Base-by-base conservation (phyloP, 1,139 yeast genomes). In the Candida pseudocylindracea region DNA sequence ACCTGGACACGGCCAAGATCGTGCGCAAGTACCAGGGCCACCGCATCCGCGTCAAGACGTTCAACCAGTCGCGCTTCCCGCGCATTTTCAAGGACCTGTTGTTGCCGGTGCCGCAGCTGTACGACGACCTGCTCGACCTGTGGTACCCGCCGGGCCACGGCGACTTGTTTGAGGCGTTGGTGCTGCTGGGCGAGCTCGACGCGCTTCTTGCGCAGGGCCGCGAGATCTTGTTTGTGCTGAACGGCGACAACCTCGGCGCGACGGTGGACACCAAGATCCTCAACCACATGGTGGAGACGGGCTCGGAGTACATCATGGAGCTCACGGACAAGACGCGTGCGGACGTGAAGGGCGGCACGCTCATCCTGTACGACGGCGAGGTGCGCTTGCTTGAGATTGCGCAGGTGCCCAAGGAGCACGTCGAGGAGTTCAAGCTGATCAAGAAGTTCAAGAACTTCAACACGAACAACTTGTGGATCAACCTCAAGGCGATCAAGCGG, bases 101-200 rank as follows among this genome's bases (percentile, higher is more conserved):
- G 44, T 67, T 88, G 50, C 98, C 98, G 28, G 95, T 88, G 30
- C 96, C 98, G 37, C 68, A 78, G 42, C 51, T 66, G 31, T 67
- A 55, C 41, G 72, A 76, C 38, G 94, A 83, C 49, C 62, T 68
- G 30, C 65, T 78, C 46, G 92, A 80, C 48, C 57, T 72, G 33
- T 88, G 98, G 98, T 91, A 88, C 54, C 98, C 98, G 34, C 98
- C 98, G 24, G 98, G 98, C 34, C 98, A 88, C 55, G 98, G 98
- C 57, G 98, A 88, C 56, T 63, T 88, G 55, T 88, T 85, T 46
- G 98, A 88, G 60, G 63, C 92, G 26, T 63, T 88, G 50, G 74
- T 79, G 39, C 72, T 80, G 39, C 74, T 93, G 12, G 98, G 98
- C 38, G 88, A 88, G 50, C 67, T 88, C 45, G 98, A 88, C 51